Base-by-base conservation (phyloP, 768 basidiomycete genomes). In the Boletus patriciae region DNA sequence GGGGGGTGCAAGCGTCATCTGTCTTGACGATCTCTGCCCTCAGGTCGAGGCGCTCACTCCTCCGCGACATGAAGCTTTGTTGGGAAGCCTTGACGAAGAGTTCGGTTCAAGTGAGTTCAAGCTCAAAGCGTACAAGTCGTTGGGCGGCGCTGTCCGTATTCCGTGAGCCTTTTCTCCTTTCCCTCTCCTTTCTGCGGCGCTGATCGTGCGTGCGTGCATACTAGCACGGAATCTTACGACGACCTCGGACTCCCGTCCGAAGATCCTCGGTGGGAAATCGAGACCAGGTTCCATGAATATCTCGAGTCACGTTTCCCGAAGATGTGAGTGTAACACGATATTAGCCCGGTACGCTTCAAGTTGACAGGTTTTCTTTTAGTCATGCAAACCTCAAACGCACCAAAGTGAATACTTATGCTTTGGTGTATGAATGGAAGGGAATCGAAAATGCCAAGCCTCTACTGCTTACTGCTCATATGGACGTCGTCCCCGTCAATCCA, bases 351-450 rank as follows among this genome's bases (percentile, higher is more conserved):
- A 38, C 46, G 18, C 19, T 41, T n/a, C n/a, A n/a, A n/a, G n/a
- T n/a, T 53, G 37, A 58, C 52, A 18, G 19, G 15, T 8, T 13
- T 50, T 46, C 21, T 50, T 38, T 9, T 44, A 83, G 83, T 34
- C 82, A 84, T 64, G 52, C 73, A 3, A 73, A 71, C 27, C 75
- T 87, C 6, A 59, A 74, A 41, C 76, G 84, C 45, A 81, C 80
- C 11, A 79, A 78, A 57, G 77, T 87, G 54, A 85, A 85, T 61
- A 85, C 80, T 0, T 85, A 81, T 46, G 85, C 81, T 0, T 73
- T 87, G n/a, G 70, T 87, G 3, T 85, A 82, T 63, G 77, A 78
- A 21, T 87, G 84, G 84, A 70, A 78, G 46, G 86, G 85, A 15
- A 74, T 76, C 19, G 74, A 82, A 46, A 51, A 72, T 12, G 68